Conservation (phyloP, 2,329 filamentous ascomycete species). For the Colletotrichum neosansevieriae region DNA sequence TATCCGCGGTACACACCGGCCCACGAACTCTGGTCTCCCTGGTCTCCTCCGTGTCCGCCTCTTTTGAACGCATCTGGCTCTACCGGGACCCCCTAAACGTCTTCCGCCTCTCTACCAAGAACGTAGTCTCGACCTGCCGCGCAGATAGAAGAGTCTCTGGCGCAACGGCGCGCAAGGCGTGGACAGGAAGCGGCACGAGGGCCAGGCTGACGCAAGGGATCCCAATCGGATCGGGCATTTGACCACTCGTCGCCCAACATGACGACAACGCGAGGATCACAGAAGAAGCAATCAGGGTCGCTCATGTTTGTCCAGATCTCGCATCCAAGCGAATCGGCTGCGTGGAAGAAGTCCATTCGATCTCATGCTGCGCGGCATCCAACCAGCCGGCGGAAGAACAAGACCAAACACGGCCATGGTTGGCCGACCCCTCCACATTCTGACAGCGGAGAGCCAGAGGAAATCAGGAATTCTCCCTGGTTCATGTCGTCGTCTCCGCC, state of each 20-base stretch:
- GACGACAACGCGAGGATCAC: background rate
- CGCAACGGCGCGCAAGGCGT: too few species aligned
- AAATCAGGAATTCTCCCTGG: background rate
- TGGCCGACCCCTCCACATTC: constrained; percentile 3
- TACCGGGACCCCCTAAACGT: constrained; percentile 12
- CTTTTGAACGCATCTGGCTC: background rate
- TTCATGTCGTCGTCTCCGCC: background rate
- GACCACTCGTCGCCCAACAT: constrained; percentile 3
- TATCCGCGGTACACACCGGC: background rate
- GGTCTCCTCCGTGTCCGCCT: background rate
- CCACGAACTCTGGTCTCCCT: background rate
- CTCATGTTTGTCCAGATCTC: constrained; percentile 43
- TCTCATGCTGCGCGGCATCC: constrained; percentile 42
- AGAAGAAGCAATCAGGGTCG: constrained; percentile 3
- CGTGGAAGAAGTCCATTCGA: constrained; percentile 39
- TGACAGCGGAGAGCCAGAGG: background rate
- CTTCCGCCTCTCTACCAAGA: background rate
- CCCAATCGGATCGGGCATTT: background rate
- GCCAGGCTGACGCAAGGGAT: background rate
- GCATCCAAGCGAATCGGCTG: constrained; percentile 34
- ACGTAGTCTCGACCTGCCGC: background rate
- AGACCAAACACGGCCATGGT: too few species aligned
- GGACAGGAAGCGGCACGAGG: background rate
- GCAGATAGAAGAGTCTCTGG: background rate
- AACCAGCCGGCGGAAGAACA: constrained; percentile 26